Base-by-base conservation (phyloP, 164 flowering plant genomes). In the Dillenia turbinata region DNA sequence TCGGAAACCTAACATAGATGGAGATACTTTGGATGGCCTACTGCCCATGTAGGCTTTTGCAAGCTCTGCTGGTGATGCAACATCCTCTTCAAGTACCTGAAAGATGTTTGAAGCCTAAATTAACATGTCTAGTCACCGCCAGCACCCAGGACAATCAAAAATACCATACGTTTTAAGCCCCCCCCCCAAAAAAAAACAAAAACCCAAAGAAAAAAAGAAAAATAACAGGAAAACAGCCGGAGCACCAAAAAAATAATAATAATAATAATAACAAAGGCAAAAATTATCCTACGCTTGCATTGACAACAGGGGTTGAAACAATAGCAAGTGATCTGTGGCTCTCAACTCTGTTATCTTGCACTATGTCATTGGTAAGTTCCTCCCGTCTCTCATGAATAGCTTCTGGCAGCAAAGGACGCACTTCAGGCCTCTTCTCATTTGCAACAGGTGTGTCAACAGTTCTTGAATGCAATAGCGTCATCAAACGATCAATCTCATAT, bases 11-110 rank as follows among this genome's bases (percentile, higher is more conserved):
- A 75, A 71, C 54, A 56, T 66, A 24, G 86, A 78, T 10, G 92
- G 85, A 12, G 91, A 80, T 47, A 75, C 70, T 68, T 80, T 83
- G 51, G 89, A 77, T 60, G 88, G 70, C 78, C 84, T 80, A 61
- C 74, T 68, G 12, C 87, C 88, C 99, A 94, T 94, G 78, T 85
- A 91, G 24, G 93, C 91, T 79, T 89, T 91, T 66, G 99, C 99
- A 69, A 94, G 84, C 64, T 89, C 92, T 46, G 89, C 75, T 11
- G 96, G 94, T 50, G 96, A 83, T 61, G 84, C 86, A 79, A 75
- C 64, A 55, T 79, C 84, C 52, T 83, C 90, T 56, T 78, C 85
- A 67, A 67, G 65, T 52, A 75, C 83, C 98, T 90, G 75, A 52
- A 68, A 50, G 46, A 69, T 13, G 60, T 33, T 46, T 47, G 16